These are phyloP conservation scores for Termitomyces titanicus DNA, from an alignment of 768 basidiomycete species.

Conservation along the genomic window DNA sequence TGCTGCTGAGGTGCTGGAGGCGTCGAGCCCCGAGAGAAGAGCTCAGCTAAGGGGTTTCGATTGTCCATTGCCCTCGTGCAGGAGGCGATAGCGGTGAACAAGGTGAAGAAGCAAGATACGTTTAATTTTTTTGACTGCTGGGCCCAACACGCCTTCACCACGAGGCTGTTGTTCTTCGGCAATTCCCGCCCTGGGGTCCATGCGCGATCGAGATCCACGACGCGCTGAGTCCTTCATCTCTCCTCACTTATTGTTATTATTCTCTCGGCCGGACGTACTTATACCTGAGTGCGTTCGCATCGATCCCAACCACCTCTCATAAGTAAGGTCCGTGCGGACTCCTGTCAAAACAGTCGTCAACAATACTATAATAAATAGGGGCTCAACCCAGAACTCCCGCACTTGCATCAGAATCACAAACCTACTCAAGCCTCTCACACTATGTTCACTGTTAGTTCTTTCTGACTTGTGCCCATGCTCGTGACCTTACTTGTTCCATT, in stretches of 20 bases:
- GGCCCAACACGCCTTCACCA: conserved; percentile 39
- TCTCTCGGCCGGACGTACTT: too few relatives aligned
- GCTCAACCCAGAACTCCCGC: background rate
- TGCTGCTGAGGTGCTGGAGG: conserved; percentile 37
- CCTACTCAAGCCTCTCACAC: background rate
- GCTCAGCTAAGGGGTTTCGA: conserved; percentile 41
- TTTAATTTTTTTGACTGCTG: conserved; percentile 19
- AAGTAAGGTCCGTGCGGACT: background rate
- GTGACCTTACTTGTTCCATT: background rate
- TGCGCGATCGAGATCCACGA: conserved; percentile 7
- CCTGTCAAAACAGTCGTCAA: conserved; percentile 15
- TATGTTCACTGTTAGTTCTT: conserved; percentile 39
- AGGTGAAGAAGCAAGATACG: conserved; percentile 9
- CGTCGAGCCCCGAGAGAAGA: conserved; percentile 53
- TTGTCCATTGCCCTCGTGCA: conserved; percentile 32
- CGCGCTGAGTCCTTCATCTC: background rate
- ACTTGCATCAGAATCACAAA: background rate
- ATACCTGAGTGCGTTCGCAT: too few relatives aligned
- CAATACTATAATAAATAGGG: conserved; percentile 6
- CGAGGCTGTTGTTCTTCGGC: conserved; percentile 37
- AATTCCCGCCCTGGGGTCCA: conserved; percentile 21
- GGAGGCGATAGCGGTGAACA: conserved; percentile 8
- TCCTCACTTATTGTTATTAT: too few relatives aligned
- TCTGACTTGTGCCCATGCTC: background rate
- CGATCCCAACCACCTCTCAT: too few relatives aligned